Base-by-base conservation (phyloP, 352 stramenopile species). In the Globisporangium takayamanum region DNA sequence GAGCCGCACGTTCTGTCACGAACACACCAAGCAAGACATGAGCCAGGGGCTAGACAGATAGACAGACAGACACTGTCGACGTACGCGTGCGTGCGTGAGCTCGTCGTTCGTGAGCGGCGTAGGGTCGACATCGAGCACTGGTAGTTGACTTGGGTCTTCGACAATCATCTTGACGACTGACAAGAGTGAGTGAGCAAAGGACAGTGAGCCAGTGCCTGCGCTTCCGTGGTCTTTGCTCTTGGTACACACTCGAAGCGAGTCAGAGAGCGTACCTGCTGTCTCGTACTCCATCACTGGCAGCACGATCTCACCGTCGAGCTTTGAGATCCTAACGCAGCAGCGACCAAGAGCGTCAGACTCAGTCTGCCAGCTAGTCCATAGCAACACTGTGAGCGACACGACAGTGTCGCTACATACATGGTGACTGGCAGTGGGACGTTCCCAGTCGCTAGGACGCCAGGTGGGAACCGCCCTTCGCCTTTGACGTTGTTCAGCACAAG, bases 401-500 rank as follows among this genome's bases (percentile, higher is more conserved):
- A 15, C 20, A 10, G 15, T 10, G 20, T 5, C 14, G 3, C 26
- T 3, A 57, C 72, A 11, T 66, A 89, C 81, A 92, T 80, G 28
- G 63, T 75, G 10, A 92, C 78, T 12, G 81, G 74, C 0, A 92
- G 26, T 0, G 66, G 50, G 5, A 84, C 57, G 37, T 63, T 45
- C 0, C 77, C 69, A 2, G 70, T 57, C 20, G 67, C 48, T 22
- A 66, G 61, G 10, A 73, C 63, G 10, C 64, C 59, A 1, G 58
- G 48, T 22, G 77, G 76, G 53, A 92, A 92, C 18, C 79, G 65
- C 28, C 75, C 77, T 45, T 75, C 64, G 0, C 78, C 78, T 12
- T 83, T 81, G 22, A 79, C 59, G 45, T 91, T 89, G 61, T 91
- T 91, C 1, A 85, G 68, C 18, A 89, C 69, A 1, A 89, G 12